These are phyloP conservation scores for Fimicolochytrium jonesii DNA, from an alignment of 192 early-diverging fungal species.

Conservation along the genomic window DNA sequence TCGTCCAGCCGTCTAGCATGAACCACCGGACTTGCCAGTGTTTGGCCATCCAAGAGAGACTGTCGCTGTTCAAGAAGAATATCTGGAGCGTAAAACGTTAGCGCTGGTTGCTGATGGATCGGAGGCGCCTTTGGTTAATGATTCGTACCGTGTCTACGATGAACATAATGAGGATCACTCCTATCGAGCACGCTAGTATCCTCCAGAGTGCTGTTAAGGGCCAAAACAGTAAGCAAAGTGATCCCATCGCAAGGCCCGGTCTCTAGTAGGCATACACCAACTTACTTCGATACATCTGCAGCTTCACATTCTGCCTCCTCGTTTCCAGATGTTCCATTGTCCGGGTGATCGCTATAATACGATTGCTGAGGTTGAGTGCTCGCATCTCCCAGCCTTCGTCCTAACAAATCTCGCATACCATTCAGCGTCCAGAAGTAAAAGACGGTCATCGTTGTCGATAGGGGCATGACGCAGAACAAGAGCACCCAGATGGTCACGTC, in stretches of 20 bases:
- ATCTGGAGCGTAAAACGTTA: conserved; percentile 21
- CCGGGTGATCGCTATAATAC: conserved; percentile 53
- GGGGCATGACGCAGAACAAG: conserved; percentile 76
- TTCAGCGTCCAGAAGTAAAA: conserved; percentile 95
- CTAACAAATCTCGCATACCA: too few relatives aligned
- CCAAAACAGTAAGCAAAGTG: too few relatives aligned
- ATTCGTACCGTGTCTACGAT: conserved; percentile 71
- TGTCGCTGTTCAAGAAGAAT: conserved; percentile 58
- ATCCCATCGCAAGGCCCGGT: too few relatives aligned
- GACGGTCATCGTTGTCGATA: conserved; percentile 82
- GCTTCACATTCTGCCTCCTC: conserved; percentile 83
- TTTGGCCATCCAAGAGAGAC: conserved; percentile 60
- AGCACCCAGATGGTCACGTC: conserved; percentile 62
- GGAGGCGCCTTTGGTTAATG: not conserved
- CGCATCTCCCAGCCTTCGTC: too few relatives aligned
- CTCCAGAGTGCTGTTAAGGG: conserved; percentile 65
- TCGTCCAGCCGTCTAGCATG: conserved; percentile 87
- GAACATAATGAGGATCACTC: conserved; percentile 73
- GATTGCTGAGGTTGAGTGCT: too few relatives aligned
- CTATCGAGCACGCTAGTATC: conserved; percentile 71
- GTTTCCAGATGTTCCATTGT: conserved; percentile 74
- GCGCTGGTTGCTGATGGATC: not conserved
- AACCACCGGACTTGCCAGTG: conserved; percentile 89
- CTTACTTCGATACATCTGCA: conserved; percentile 75
- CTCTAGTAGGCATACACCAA: not conserved